Conservation (phyloP, 2,329 filamentous ascomycete species). For the Aureobasidium sp. region DNA sequence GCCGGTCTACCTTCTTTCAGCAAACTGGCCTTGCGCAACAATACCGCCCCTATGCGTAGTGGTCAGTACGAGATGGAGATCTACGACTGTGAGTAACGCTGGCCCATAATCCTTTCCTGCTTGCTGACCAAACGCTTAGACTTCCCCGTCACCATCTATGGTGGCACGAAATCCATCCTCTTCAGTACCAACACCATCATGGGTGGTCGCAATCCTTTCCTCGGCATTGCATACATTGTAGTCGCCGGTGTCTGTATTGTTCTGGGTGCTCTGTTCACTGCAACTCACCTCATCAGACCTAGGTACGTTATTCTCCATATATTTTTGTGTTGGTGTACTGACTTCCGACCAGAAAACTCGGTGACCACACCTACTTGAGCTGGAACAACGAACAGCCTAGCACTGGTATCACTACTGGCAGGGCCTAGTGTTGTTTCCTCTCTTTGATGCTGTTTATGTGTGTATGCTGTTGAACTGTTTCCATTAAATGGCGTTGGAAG, state of each 20-base stretch:
- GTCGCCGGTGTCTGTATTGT: constrained; percentile 89
- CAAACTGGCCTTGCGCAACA: constrained; percentile 82
- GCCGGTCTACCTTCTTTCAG: constrained; percentile 89
- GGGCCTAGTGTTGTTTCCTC: constrained; percentile 20
- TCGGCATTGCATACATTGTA: constrained; percentile 91
- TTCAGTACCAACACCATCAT: constrained; percentile 86
- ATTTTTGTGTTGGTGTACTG: not conserved
- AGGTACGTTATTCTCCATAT: constrained; percentile 46
- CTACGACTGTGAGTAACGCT: constrained; percentile 57
- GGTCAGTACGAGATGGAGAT: constrained; percentile 74
- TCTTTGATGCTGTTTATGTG: constrained; percentile 10
- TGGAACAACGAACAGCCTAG: constrained; percentile 72
- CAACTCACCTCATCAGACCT: constrained; percentile 84
- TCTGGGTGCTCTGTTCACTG: constrained; percentile 77
- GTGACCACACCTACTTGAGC: constrained; percentile 92
- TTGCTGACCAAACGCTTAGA: constrained; percentile 40
- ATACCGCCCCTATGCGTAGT: constrained; percentile 53
- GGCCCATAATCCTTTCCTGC: not conserved
- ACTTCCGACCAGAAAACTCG: constrained; percentile 63
- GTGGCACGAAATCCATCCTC: constrained; percentile 81
- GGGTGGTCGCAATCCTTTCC: constrained; percentile 89
- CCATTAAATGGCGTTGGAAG: not conserved
- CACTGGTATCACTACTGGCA: constrained; percentile 44
- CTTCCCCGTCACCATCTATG: constrained; percentile 70
- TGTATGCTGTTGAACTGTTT: constrained; percentile 3